phyloP scores from a whole-genome alignment of 345 rosid genomes.

The Zanthoxylum bungeanum region DNA sequence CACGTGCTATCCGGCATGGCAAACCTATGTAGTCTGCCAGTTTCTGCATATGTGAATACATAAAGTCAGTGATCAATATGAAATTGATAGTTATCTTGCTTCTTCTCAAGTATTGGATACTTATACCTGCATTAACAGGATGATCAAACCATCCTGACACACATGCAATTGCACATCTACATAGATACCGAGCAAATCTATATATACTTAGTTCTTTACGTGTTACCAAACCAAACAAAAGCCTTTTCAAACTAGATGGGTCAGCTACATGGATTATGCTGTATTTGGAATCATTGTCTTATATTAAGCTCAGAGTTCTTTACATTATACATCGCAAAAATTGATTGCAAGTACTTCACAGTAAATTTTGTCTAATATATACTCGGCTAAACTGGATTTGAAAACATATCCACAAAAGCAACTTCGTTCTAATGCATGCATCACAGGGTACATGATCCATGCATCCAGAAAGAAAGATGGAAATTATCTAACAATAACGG shows the following conservation, averaged over 20 bases:
- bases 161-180: not conserved
- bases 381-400: not conserved
- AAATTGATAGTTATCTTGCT: not conserved
- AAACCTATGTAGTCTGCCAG: constrained; percentile 91
- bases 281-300: no score
- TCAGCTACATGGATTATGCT: no score
- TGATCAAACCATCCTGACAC: constrained; percentile 1
- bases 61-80: constrained; percentile 7
- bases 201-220: not conserved
- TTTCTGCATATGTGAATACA: constrained; percentile 54
- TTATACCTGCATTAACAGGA: constrained; percentile 9
- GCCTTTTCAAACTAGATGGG: no score
- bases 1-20: constrained; percentile 97
- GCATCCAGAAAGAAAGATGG: not conserved
- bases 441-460: not conserved
- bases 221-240: no score
- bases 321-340: not conserved
- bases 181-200: not conserved
- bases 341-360: not conserved
- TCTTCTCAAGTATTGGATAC: not conserved
- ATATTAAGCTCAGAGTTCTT: no score
- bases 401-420: not conserved
- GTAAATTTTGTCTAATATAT: not conserved
- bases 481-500: not conserved
- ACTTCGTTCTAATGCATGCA: not conserved